phyloP scores from a whole-genome alignment of 163 green algal genomes.

The Volvox carteri region DNA sequence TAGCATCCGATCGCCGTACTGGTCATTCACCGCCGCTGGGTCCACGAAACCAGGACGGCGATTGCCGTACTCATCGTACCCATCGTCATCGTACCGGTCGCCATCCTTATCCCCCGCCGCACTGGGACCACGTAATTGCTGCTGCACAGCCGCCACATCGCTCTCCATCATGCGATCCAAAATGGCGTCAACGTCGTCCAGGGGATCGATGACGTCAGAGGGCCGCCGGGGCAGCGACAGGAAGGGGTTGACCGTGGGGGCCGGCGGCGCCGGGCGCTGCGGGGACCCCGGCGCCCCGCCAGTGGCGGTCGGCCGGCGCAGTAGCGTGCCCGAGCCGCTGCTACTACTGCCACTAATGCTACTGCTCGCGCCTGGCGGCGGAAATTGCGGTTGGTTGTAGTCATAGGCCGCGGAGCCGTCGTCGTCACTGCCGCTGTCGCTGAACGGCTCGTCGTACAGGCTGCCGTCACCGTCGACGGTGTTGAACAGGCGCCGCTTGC shows the following conservation, averaged over 20 bases:
- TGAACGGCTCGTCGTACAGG: conserved; percentile 9
- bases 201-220: background rate
- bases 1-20: conserved; percentile 24
- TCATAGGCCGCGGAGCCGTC: background rate
- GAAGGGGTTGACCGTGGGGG: conserved; percentile 24
- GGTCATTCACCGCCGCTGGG: background rate
- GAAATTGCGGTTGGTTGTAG: background rate
- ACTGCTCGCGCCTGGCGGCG: background rate
- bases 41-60: background rate
- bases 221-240: background rate
- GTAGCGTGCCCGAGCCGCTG: background rate
- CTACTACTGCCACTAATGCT: background rate
- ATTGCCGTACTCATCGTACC: conserved; percentile 46
- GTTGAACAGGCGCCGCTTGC: conserved; percentile 41
- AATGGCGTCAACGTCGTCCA: background rate
- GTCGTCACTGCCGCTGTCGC: conserved; percentile 35
- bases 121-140: background rate
- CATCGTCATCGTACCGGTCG: conserved; percentile 33
- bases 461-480: conserved; percentile 15
- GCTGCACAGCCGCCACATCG: background rate
- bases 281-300: too few species aligned
- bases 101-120: background rate
- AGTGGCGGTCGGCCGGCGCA: background rate
- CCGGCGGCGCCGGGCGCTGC: background rate
- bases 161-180: conserved; percentile 1